These are phyloP conservation scores for Neurospora africana DNA, from an alignment of 495 filamentous ascomycete genomes.

Conservation along the genomic window DNA sequence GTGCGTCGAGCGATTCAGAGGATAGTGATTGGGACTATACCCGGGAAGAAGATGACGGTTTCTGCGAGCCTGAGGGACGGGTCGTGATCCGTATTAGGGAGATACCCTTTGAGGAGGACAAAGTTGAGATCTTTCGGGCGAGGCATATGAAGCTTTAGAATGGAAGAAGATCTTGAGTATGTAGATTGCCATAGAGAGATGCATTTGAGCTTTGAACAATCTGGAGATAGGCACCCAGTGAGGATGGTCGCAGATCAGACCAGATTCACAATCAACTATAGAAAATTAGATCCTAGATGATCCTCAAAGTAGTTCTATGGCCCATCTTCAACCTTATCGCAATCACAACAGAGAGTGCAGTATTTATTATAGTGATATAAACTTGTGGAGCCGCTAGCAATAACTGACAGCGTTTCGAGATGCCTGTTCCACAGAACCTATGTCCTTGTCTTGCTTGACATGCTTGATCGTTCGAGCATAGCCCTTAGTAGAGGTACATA, in stretches of 20 bases:
- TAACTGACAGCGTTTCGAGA: background rate
- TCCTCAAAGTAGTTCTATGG: background rate
- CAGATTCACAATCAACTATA: background rate
- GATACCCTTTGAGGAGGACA: constrained; percentile 85
- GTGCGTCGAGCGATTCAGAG: background rate
- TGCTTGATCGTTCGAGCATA: background rate
- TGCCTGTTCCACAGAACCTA: background rate
- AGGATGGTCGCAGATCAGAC: background rate
- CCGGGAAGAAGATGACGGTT: constrained; percentile 34
- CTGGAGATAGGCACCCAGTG: background rate
- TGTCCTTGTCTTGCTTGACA: background rate
- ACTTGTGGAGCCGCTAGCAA: background rate
- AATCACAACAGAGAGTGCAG: background rate
- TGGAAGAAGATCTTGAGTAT: no score
- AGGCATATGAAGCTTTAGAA: constrained; percentile 57
- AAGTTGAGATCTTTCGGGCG: constrained; percentile 73
- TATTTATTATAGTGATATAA: background rate
- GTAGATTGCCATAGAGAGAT: background rate
- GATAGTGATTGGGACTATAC: background rate
- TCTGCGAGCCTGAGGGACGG: constrained; percentile 30
- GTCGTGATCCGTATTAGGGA: constrained; percentile 60
- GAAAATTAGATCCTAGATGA: background rate
- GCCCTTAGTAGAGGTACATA: background rate
- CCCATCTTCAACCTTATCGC: background rate
- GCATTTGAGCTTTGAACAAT: background rate